Conservation (phyloP, 257 asterid species). For the Echites panduratus region DNA sequence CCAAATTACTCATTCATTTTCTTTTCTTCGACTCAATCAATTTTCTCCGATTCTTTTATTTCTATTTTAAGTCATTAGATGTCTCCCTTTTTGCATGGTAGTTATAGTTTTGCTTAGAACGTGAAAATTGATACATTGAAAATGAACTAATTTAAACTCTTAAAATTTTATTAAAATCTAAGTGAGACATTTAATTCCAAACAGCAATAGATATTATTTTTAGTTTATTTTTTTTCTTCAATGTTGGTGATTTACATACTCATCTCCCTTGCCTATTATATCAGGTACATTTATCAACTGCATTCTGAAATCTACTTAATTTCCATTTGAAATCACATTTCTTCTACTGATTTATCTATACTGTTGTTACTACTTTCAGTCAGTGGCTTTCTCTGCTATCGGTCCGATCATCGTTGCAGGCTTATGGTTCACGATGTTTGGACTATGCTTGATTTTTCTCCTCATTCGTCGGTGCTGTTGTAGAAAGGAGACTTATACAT, state of each 20-base stretch:
- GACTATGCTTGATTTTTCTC: conserved; percentile 23
- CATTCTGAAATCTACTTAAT: not conserved
- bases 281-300: too few species aligned
- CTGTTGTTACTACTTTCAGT: conserved; percentile 15
- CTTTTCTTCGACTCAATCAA: not conserved
- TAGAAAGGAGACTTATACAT: conserved; percentile 17
- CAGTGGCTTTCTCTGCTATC: conserved; percentile 21
- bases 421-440: conserved; percentile 25
- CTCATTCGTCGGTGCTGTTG: conserved; percentile 28
- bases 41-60: too few species aligned
- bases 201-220: too few species aligned
- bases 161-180: too few species aligned
- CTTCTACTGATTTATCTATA: not conserved
- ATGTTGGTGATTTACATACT: not conserved
- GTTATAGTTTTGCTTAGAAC: too few species aligned
- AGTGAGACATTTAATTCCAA: too few species aligned
- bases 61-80: too few species aligned
- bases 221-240: not conserved
- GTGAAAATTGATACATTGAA: too few species aligned
- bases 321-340: not conserved
- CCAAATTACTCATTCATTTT: not conserved
- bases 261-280: too few species aligned
- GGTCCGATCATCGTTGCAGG: conserved; percentile 17
- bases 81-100: too few species aligned
- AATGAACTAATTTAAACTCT: too few species aligned